Percentiles rank a stretch among this genome's conserved stretches.
Evolutionary conservation across 1,284 basidiomycete genomes (phyloP).

Genomic region (Pseudozyma sp.): DNA sequence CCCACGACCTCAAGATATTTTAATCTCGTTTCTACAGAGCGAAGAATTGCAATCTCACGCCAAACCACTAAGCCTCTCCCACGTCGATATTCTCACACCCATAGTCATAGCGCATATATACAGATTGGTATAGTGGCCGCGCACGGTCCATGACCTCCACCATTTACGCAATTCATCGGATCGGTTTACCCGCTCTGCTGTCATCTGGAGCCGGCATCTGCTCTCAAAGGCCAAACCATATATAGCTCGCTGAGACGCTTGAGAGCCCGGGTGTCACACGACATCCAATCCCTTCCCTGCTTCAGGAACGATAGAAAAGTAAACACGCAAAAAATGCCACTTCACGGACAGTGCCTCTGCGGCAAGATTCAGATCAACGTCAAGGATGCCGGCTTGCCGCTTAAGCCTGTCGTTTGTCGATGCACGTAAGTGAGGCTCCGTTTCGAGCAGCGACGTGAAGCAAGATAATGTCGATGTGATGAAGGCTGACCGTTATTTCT

Average conservation of each 20-base stretch:
- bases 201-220: too few relatives aligned
- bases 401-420: constrained; percentile 25
- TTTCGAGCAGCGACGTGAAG: too few relatives aligned
- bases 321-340: constrained; percentile 21
- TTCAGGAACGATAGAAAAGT: not conserved
- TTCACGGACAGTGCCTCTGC: constrained; percentile 35
- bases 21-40: constrained; percentile 12
- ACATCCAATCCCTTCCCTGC: constrained; percentile 1
- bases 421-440: constrained; percentile 21
- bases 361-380: constrained; percentile 33
- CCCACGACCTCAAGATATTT: constrained; percentile 58
- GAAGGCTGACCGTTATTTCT: not conserved
- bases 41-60: constrained; percentile 58
- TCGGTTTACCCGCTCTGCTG: too few relatives aligned
- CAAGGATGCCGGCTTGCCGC: constrained; percentile 24
- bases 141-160: not conserved
- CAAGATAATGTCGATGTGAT: not conserved
- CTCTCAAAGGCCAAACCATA: not conserved
- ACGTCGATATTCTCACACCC: constrained; percentile 1
- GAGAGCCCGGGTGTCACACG: not conserved
- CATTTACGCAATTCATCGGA: too few relatives aligned
- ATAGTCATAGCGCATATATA: not conserved
- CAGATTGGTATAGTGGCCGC: not conserved
- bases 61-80: constrained; percentile 63
- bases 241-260: not conserved